A percentile compares a stretch with the other conserved stretches of the same genome.
These are phyloP conservation scores for Datisca glomerata DNA, from an alignment of 306 rosid genomes.

Conservation along the genomic window DNA sequence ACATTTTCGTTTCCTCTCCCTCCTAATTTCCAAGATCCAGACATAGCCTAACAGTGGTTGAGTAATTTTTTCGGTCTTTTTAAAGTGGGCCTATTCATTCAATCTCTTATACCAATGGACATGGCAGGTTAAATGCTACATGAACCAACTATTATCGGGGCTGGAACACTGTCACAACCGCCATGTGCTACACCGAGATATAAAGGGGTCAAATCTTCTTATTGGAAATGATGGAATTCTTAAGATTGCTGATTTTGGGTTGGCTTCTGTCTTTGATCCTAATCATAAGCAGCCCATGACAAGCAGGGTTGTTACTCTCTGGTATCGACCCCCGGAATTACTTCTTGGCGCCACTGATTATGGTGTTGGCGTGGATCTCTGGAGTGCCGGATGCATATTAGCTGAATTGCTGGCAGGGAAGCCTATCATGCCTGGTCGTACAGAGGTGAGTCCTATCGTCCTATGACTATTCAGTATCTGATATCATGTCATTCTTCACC, in stretches of 20 bases:
- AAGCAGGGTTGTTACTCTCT: slow-evolving; percentile 81
- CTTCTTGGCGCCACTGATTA: slow-evolving; percentile 90
- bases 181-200: slow-evolving; percentile 71
- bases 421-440: slow-evolving; percentile 94
- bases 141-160: slow-evolving; percentile 81
- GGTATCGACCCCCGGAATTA: slow-evolving; percentile 92
- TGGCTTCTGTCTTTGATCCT: slow-evolving; percentile 79
- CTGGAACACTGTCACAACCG: slow-evolving; percentile 82
- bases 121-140: slow-evolving; percentile 72
- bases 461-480: not conserved
- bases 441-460: slow-evolving; percentile 47
- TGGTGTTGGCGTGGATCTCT: slow-evolving; percentile 75
- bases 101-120: too few relatives aligned
- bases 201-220: slow-evolving; percentile 87
- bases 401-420: slow-evolving; percentile 80
- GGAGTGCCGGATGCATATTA: slow-evolving; percentile 97
- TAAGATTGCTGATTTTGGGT: slow-evolving; percentile 85
- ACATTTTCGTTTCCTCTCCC: too few relatives aligned
- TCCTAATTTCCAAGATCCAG: too few relatives aligned
- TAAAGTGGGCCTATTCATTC: too few relatives aligned
- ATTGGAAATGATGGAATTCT: slow-evolving; percentile 72
- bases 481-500: too few relatives aligned
- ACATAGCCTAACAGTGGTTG: too few relatives aligned
- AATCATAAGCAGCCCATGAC: slow-evolving; percentile 88
- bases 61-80: too few relatives aligned